A percentile compares a stretch with the other conserved stretches of the same genome.
These are phyloP conservation scores for Mycena pura DNA, from an alignment of 768 basidiomycete species.

Conservation along the genomic window DNA sequence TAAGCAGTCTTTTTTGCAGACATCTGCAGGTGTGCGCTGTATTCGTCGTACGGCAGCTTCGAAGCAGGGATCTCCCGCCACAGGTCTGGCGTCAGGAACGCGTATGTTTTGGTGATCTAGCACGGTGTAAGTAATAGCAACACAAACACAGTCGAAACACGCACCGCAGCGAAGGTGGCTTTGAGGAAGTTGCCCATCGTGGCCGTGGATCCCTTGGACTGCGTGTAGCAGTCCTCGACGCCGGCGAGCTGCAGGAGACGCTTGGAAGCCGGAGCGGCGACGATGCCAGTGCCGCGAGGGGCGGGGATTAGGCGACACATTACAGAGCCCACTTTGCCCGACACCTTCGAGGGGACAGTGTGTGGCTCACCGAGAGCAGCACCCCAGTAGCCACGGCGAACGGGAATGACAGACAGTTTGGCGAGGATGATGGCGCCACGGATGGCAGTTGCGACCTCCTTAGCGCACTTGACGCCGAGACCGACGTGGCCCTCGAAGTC, in stretches of 20 bases:
- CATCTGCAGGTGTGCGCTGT: conserved; percentile 90
- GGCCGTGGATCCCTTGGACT: conserved; percentile 97
- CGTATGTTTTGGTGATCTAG: conserved; percentile 96
- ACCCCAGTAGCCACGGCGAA: conserved; percentile 99
- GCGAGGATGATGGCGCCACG: conserved; percentile 99
- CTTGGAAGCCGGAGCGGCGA: conserved; percentile 97
- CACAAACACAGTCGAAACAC: conserved; percentile 34
- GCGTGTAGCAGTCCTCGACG: conserved; percentile 97
- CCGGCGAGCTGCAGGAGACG: conserved; percentile 97
- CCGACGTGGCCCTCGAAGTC: conserved; percentile 99
- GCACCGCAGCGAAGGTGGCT: conserved; percentile 90
- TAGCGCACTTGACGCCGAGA: conserved; percentile 99
- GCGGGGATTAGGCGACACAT: conserved; percentile 99
- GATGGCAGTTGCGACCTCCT: conserved; percentile 99
- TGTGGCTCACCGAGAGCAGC: conserved; percentile 98
- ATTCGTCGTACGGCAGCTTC: conserved; percentile 93
- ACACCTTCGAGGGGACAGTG: conserved; percentile 98
- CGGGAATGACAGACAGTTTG: conserved; percentile 97
- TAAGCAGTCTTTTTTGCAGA: conserved; percentile 82
- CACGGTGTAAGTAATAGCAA: conserved; percentile 4
- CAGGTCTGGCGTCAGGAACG: conserved; percentile 97
- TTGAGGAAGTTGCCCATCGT: conserved; percentile 99
- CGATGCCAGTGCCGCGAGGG: conserved; percentile 98
- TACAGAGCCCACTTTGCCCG: conserved; percentile 98
- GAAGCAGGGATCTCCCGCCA: conserved; percentile 95